Conservation (phyloP, 257 asterid species). For the Echium plantagineum region DNA sequence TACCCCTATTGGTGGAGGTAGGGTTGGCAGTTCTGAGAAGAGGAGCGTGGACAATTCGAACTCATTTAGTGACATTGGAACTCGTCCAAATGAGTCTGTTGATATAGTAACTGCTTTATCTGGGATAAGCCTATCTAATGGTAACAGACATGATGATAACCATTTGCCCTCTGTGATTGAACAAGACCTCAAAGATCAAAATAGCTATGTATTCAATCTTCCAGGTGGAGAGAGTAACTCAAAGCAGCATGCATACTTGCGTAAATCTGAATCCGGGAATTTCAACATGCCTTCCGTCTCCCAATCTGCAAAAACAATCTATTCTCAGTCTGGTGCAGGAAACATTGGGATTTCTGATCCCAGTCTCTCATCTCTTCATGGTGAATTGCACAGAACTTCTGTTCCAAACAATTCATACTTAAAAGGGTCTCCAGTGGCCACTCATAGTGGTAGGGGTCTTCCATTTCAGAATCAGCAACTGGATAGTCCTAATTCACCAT, state of each 20-base stretch:
- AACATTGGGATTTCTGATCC: constrained; percentile 28
- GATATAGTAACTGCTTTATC: constrained; percentile 80
- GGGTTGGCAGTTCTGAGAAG: constrained; percentile 55
- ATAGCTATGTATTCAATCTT: constrained; percentile 39
- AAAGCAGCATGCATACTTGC: constrained; percentile 42
- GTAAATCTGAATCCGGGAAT: constrained; percentile 29
- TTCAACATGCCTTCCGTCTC: constrained; percentile 25
- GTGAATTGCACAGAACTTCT: constrained; percentile 40
- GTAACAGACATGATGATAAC: constrained; percentile 33
- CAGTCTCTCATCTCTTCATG: constrained; percentile 26
- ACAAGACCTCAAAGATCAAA: constrained; percentile 33
- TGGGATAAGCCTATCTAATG: constrained; percentile 69
- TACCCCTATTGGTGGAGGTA: constrained; percentile 81
- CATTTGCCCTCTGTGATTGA: constrained; percentile 32
- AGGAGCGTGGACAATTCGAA: constrained; percentile 39
- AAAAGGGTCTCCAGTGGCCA: constrained; percentile 49
- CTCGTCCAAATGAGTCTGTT: constrained; percentile 43
- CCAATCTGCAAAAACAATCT: constrained; percentile 18
- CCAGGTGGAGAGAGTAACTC: constrained; percentile 47
- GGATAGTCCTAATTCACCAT: constrained; percentile 69
- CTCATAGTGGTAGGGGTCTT: constrained; percentile 37
- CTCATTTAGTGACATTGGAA: constrained; percentile 43
- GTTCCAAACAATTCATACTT: constrained; percentile 33
- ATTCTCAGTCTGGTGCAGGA: constrained; percentile 28
- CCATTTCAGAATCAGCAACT: constrained; percentile 53